Base-by-base conservation (phyloP, 345 rosid species). In the Arabidopsis arenosa region DNA sequence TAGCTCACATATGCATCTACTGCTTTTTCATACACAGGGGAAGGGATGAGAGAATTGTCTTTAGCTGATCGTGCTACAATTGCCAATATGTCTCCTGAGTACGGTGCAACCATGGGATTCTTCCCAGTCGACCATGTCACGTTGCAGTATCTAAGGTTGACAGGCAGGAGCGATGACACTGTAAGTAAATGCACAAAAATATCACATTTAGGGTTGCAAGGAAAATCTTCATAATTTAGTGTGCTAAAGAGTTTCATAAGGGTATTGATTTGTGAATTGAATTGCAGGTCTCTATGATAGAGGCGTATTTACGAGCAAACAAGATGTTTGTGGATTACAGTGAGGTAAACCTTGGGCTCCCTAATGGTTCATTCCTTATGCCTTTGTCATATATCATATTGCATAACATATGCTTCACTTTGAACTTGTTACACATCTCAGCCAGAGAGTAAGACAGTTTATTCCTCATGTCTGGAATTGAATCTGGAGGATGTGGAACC, bases 91-190 rank as follows among this genome's bases (percentile, higher is more conserved):
- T 90, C 99, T 71, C 99, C 99, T 1, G 99, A 95, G 84, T 95
- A 95, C 68, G 99, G 99, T 86, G 98, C 99, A 79, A 95, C 99
- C 81, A 95, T 95, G 99, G 99, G 99, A 30, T 95, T 95, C 83
- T 95, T 95, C 89, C 99, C 98, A 10, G 99, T 95, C 3, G 99
- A 95, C 84, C 96, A 88, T 83, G 98, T 90, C 74, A 89, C 99
- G 33, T 72, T 95, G 61, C 93, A 95, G 71, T 95, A 92, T 84
- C 94, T 95, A 51, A 92, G 86, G 79, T 81, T 95, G 87, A 95
- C 99, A 12, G 99, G 99, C 73, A 90, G 99, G 74, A 95, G 97
- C 74, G 98, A 95, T 60, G 98, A 95, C 26, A 49, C 54, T 49
- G 54, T 49, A 49, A 49, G 54, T 1, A 28, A 28, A 28, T 28